Evolutionary conservation across 805 yeast species (phyloP).

Genomic region (Spathaspora girioi): DNA sequence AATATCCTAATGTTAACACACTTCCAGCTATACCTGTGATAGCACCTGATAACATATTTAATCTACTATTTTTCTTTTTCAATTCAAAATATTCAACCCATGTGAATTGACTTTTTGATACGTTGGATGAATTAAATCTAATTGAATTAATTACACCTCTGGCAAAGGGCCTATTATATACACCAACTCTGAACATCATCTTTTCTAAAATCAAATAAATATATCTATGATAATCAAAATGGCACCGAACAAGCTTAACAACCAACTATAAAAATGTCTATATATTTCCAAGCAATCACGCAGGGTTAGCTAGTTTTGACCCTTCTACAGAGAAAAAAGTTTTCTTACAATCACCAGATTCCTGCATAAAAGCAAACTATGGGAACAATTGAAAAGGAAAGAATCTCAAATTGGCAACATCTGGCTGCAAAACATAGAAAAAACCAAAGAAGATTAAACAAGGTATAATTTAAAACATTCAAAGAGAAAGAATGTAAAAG

Average conservation of each 20-base stretch:
- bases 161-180: constrained; percentile 3
- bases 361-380: background rate
- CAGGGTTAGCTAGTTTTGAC: too few species aligned
- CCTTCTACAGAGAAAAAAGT: background rate
- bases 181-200: constrained; percentile 8
- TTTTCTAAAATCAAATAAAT: too few species aligned
- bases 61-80: constrained; percentile 69
- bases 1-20: constrained; percentile 64
- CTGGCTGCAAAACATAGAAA: background rate
- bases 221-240: too few species aligned
- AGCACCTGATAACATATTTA: constrained; percentile 65
- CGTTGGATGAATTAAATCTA: constrained; percentile 20
- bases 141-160: background rate
- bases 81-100: constrained; percentile 82
- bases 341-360: background rate
- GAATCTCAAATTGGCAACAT: too few species aligned
- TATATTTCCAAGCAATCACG: too few species aligned
- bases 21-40: constrained; percentile 67
- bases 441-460: too few species aligned
- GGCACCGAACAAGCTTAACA: too few species aligned
- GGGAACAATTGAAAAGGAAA: too few species aligned
- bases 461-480: too few species aligned
- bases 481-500: too few species aligned
- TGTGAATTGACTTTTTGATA: constrained; percentile 28
- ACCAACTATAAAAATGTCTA: too few species aligned